Base-by-base conservation (phyloP, 768 basidiomycete genomes). In the Exidia glandulosa region DNA sequence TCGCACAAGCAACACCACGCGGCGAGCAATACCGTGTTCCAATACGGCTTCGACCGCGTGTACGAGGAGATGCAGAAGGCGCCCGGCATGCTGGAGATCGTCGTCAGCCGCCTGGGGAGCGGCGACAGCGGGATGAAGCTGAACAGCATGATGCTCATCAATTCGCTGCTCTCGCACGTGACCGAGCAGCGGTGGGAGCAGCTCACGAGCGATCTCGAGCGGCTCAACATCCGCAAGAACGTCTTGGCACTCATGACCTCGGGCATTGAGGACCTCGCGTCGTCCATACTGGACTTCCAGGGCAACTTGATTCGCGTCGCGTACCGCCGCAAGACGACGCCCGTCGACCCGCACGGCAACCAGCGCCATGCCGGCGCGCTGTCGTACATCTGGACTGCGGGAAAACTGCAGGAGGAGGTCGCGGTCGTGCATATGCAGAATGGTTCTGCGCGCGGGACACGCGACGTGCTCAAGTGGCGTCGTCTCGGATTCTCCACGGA, bases 61-160 rank as follows among this genome's bases (percentile, higher is more conserved):
- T 93, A 85, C 61, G 83, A 85, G 64, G 85, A 91, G 71, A 91
- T 94, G 84, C 76, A 83, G 65, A 85, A 80, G 63, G 86, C 87
- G 63, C 76, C 75, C 30, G 79, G 80, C 13, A 75, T 92, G 60
- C 71, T 94, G 61, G 89, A 90, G 70, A 89, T 86, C 5, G 87
- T 94, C n/a, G 86, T 93, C 23, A 83, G 74, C 63, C 79, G 90
- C 3, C 71, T 95, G 47, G 86, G 85, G 31, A 88, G 86, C 59
- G 86, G 87, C 31, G 90, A 93, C 68, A 90, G 87, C 25, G 88
- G 83, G 31, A 90, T 91, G 85, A 86, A 84, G 25, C 77, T 90
- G 64, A 81, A 90, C 68, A 92, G 90, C 90, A 85, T 95, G 83
- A 90, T 88, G 84, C 75, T 95, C 65, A 88, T 95, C 66, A 93